phyloP scores from a whole-genome alignment of 1,284 basidiomycete genomes.

The Phylloboletellus chloephorus region DNA sequence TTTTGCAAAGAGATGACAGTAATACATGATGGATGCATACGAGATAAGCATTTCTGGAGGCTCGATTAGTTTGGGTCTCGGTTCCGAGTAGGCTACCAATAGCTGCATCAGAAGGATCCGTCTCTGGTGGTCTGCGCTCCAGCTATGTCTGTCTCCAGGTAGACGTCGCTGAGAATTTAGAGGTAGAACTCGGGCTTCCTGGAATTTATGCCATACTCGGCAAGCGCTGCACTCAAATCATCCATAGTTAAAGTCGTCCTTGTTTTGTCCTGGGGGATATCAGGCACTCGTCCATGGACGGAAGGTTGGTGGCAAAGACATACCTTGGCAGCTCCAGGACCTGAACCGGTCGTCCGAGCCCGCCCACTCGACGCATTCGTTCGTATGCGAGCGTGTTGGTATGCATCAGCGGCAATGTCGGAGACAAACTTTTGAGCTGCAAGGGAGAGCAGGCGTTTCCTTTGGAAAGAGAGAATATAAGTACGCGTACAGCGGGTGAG shows the following conservation, averaged over 20 bases:
- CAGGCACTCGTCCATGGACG: neutral
- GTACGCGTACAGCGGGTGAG: constrained; percentile 1
- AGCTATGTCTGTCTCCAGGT: neutral
- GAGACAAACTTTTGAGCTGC: constrained; percentile 98
- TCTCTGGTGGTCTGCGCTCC: too few species aligned
- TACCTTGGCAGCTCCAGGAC: constrained; percentile 63
- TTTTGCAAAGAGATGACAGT: too few species aligned
- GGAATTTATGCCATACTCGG: constrained; percentile 94
- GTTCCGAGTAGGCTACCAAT: too few species aligned
- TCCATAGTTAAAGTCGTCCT: constrained; percentile 98
- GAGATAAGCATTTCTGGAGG: too few species aligned
- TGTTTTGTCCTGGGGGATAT: constrained; percentile 68
- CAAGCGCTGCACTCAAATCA: constrained; percentile 86
- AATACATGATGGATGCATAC: neutral
- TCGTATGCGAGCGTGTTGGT: constrained; percentile 94
- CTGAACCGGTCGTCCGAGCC: constrained; percentile 48
- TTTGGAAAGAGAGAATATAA: constrained; percentile 31
- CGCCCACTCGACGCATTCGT: constrained; percentile 72
- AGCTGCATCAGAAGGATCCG: too few species aligned
- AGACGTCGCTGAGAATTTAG: constrained; percentile 31
- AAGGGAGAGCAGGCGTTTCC: constrained; percentile 89
- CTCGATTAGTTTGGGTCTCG: too few species aligned
- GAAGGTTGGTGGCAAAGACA: constrained; percentile 1
- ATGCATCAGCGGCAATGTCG: constrained; percentile 95
- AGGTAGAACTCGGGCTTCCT: constrained; percentile 88